Percentiles rank a stretch among this genome's conserved stretches.
These are phyloP conservation scores for Arabidopsis lyrata DNA, from an alignment of 441 rosid species.

Conservation along the genomic window DNA sequence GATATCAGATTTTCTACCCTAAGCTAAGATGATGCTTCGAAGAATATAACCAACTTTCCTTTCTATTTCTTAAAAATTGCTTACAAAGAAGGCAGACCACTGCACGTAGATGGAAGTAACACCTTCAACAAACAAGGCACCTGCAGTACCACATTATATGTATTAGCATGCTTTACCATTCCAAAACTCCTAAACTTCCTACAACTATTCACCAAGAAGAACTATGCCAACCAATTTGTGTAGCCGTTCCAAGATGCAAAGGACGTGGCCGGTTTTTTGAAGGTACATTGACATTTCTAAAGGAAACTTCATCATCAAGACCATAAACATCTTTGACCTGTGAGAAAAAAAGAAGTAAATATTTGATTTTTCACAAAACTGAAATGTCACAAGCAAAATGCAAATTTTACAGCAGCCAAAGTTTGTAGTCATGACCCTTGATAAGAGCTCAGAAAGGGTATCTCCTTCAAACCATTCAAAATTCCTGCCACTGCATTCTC, in stretches of 20 bases:
- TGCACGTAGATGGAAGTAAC: constrained; percentile 87
- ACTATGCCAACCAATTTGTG: constrained; percentile 85
- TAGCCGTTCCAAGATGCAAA: constrained; percentile 91
- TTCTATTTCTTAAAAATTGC: constrained; percentile 39
- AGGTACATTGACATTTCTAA: constrained; percentile 80
- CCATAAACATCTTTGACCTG: constrained; percentile 98
- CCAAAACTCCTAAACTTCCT: not conserved
- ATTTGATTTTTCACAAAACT: not conserved
- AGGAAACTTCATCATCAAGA: constrained; percentile 71
- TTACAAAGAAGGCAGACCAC: constrained; percentile 84
- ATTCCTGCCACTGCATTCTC: constrained; percentile 79
- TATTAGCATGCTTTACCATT: constrained; percentile 21
- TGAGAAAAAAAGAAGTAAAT: not conserved
- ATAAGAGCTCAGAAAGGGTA: constrained; percentile 69
- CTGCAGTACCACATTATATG: constrained; percentile 45
- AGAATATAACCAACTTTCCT: not conserved
- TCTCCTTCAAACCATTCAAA: constrained; percentile 97
- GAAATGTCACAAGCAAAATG: constrained; percentile 21
- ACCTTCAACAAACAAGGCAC: constrained; percentile 93
- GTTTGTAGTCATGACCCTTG: constrained; percentile 51
- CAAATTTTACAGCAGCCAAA: constrained; percentile 28
- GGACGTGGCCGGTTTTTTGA: constrained; percentile 87
- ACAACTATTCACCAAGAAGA: constrained; percentile 32
- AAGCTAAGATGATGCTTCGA: not conserved
- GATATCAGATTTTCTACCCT: no score